phyloP scores from a whole-genome alignment of 164 flowering plant species.

The Vitis riparia region DNA sequence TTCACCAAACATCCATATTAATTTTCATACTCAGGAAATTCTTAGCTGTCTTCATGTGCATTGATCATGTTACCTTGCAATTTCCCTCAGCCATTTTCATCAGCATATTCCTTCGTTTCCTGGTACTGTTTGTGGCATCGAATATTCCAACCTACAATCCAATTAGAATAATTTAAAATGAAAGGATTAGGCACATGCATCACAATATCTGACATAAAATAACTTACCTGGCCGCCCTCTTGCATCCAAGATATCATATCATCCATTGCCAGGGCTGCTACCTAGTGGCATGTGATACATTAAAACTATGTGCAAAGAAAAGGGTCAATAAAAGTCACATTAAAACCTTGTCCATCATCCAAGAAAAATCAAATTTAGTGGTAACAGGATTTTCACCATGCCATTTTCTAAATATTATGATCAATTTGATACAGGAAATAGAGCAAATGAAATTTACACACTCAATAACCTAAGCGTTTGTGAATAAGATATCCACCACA shows the following conservation, averaged over 20 bases:
- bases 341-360: slow-evolving; percentile 8
- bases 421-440: not conserved
- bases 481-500: no score
- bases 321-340: slow-evolving; percentile 27
- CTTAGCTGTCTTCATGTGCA: not conserved
- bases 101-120: slow-evolving; percentile 87
- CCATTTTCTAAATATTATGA: no score
- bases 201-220: not conserved
- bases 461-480: no score
- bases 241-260: slow-evolving; percentile 99
- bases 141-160: slow-evolving; percentile 85
- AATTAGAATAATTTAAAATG: slow-evolving; percentile 8
- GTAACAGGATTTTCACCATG: not conserved
- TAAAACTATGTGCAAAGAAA: slow-evolving; percentile 54
- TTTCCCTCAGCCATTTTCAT: slow-evolving; percentile 99
- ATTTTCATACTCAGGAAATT: not conserved
- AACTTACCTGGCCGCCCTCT: slow-evolving; percentile 96
- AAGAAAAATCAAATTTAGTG: not conserved
- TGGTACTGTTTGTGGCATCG: slow-evolving; percentile 96
- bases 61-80: slow-evolving; percentile 68
- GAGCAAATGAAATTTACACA: not conserved
- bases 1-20: not conserved
- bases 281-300: slow-evolving; percentile 69
- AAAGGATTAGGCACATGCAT: not conserved
- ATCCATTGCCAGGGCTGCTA: slow-evolving; percentile 98